These are phyloP conservation scores for Aspergillus pseudoterreus DNA, from an alignment of 2,329 filamentous ascomycete genomes.

Conservation along the genomic window DNA sequence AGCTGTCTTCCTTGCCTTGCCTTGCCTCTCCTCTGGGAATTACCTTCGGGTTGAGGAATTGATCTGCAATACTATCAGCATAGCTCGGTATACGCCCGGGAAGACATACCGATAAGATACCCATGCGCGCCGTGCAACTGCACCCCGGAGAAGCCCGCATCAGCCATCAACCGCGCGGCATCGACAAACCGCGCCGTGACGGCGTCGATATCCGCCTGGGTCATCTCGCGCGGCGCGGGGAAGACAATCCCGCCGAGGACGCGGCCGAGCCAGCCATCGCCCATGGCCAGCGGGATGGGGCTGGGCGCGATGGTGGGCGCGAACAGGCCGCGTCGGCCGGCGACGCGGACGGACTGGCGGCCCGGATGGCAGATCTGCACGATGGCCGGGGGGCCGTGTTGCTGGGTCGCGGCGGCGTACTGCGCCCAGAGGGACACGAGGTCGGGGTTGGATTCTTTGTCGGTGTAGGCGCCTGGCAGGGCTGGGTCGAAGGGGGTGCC, in stretches of 20 bases:
- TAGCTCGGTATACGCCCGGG: background rate
- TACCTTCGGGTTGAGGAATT: conserved; percentile 38
- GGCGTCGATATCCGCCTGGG: conserved; percentile 49
- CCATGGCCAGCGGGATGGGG: conserved; percentile 38
- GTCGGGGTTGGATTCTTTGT: conserved; percentile 11
- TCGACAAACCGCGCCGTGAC: conserved; percentile 53
- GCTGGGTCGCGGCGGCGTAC: conserved; percentile 30
- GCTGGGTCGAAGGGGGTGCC: conserved; percentile 29
- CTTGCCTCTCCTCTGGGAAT: background rate
- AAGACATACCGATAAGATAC: conserved; percentile 44
- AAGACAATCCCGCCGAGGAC: conserved; percentile 26
- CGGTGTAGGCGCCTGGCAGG: conserved; percentile 23
- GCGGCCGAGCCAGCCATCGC: conserved; percentile 34
- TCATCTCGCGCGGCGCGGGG: conserved; percentile 58
- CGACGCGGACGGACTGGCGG: conserved; percentile 40
- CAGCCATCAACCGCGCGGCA: conserved; percentile 48
- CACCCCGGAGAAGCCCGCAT: conserved; percentile 52
- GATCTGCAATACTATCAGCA: conserved; percentile 18
- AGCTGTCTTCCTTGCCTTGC: background rate
- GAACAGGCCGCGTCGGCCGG: conserved; percentile 34
- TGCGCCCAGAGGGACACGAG: conserved; percentile 24
- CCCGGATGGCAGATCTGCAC: conserved; percentile 46
- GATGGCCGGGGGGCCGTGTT: conserved; percentile 40
- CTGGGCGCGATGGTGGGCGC: conserved; percentile 35
- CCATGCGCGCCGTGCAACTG: conserved; percentile 54